These are phyloP conservation scores for Coniochaeta sp. DNA, from an alignment of 2,329 filamentous ascomycete genomes.

Conservation along the genomic window DNA sequence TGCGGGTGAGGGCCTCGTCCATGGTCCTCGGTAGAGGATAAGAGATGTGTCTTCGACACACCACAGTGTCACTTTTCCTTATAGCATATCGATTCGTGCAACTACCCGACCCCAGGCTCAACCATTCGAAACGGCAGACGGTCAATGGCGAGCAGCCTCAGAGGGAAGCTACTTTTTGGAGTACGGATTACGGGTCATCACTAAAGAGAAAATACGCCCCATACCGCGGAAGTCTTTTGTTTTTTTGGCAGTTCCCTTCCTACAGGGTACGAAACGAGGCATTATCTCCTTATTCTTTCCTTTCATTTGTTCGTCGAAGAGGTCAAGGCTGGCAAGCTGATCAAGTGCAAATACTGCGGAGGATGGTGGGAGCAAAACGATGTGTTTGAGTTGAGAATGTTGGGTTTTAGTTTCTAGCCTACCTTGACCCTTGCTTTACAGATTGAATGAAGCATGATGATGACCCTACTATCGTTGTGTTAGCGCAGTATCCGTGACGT, in stretches of 20 bases:
- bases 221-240: too few species aligned
- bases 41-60: not conserved
- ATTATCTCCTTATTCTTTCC: not conserved
- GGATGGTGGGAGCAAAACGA: not conserved
- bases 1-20: not conserved
- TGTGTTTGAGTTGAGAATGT: not conserved
- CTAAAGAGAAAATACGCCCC: not conserved
- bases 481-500: not conserved
- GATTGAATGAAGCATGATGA: slow-evolving; percentile 1
- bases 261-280: too few species aligned
- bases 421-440: not conserved
- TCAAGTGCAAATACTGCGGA: not conserved
- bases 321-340: not conserved
- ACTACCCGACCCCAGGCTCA: not conserved
- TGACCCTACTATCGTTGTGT: not conserved
- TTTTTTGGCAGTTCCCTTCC: too few species aligned
- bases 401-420: not conserved
- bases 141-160: not conserved
- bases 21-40: not conserved
- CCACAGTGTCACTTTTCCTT: not conserved
- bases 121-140: not conserved
- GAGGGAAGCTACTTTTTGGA: not conserved
- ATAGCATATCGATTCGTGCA: not conserved
- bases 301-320: not conserved
- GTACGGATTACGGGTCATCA: not conserved